These are phyloP conservation scores for Sphaerosporella brunnea DNA, from an alignment of 495 filamentous ascomycete genomes.

Conservation along the genomic window DNA sequence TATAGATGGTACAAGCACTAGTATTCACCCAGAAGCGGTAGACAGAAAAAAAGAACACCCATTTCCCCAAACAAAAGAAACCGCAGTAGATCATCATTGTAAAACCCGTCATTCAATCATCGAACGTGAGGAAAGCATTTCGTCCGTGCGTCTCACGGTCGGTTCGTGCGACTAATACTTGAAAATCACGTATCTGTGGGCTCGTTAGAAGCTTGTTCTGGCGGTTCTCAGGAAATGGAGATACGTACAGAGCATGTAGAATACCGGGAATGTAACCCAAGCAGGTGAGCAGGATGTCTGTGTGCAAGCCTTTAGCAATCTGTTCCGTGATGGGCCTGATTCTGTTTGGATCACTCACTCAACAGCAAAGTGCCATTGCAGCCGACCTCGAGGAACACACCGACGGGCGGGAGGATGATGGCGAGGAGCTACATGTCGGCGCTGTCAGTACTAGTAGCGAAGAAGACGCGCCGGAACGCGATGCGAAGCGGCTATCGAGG, in stretches of 20 bases:
- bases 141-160: no score
- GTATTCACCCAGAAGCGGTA: no score
- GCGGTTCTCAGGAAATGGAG: no score
- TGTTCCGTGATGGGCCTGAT: background rate
- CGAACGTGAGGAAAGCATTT: no score
- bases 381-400: conserved; percentile 68
- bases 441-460: no score
- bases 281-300: conserved; percentile 78
- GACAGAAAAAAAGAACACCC: no score
- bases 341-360: background rate
- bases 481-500: background rate
- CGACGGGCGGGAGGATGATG: conserved; percentile 52
- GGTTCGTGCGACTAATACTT: conserved; percentile 19
- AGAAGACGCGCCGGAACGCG: background rate
- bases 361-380: conserved; percentile 16
- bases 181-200: conserved; percentile 12
- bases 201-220: no score
- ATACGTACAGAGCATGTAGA: conserved; percentile 23
- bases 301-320: conserved; percentile 35
- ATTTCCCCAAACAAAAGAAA: no score
- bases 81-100: no score
- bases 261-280: conserved; percentile 56
- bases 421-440: conserved; percentile 12
- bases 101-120: no score
- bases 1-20: no score